Base-by-base conservation (phyloP, 805 yeast genomes). In the Saturnispora dispora region DNA sequence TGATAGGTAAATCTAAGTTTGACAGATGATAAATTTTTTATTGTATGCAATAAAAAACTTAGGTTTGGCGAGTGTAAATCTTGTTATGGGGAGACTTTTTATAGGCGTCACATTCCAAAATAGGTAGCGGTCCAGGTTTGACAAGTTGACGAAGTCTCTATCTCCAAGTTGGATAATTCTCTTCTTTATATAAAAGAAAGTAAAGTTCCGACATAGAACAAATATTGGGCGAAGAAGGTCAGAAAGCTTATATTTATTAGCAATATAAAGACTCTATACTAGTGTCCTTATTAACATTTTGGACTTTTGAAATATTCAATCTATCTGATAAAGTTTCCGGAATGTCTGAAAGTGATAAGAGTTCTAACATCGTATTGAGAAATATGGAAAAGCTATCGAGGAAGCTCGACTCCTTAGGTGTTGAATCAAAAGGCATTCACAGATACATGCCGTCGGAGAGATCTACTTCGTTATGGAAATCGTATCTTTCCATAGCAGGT, bases 401-500 rank as follows among this genome's bases (percentile, higher is more conserved):
- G 27, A 53, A 59, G 56, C 60, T 83, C 2, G 88, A 83, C 60
- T 67, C 79, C 0, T 60, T 71, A 20, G 82, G 82, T 2, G 86
- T 86, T 3, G 96, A 88, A 64, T 69, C 81, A 4, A 73, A 89
- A 54, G 96, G 96, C 50, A 83, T 88, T 46, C 89, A 85, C 55
- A 72, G 96, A 53, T 79, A 85, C 32, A 68, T 76, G 40, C 85
- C 93, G 0, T 72, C 81, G 55, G 86, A 84, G 47, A 58, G 71
- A 37, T 51, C 60, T 30, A 45, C 52, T 1, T 42, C 46, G 9
- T 54, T 59, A 15, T 33, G 59, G 5, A 50, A 50, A 18, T 52
- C 61, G 0, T 50, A 62, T 7, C 35, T 75, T 5, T 70, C 75
- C 15, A 87, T 86, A 17, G 65, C 76, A 11, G 89, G 93, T 2